Percentiles rank a stretch among this genome's conserved stretches.
These are phyloP conservation scores for Cordyceps farinosa DNA, from an alignment of 2,329 filamentous ascomycete species.

Conservation along the genomic window DNA sequence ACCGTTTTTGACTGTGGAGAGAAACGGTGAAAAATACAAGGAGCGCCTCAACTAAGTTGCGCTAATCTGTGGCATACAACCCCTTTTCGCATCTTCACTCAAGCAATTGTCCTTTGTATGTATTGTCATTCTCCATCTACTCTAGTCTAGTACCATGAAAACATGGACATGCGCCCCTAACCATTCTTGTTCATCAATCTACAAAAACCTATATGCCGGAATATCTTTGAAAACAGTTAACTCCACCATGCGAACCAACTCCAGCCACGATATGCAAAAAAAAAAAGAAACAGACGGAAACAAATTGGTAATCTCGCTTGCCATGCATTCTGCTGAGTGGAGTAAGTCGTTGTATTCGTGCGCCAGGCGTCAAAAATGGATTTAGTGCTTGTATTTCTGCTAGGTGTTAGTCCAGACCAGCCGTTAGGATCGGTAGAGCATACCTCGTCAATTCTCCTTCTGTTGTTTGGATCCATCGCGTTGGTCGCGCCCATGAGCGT, in stretches of 20 bases:
- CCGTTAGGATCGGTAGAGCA: constrained; percentile 34
- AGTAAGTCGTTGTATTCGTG: constrained; percentile 2
- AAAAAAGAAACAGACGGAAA: neutral
- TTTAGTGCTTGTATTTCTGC: constrained; percentile 20
- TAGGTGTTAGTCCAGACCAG: neutral
- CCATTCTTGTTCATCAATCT: constrained; percentile 3
- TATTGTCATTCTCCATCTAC: constrained; percentile 1
- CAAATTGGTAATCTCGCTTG: constrained; percentile 3
- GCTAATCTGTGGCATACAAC: neutral
- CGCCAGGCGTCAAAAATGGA: neutral
- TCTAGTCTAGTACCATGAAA: constrained; percentile 4
- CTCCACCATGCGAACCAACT: neutral
- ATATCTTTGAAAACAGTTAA: neutral
- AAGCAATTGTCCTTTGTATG: neutral
- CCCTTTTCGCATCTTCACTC: neutral
- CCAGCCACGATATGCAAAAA: neutral
- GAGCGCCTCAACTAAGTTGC: too few relatives aligned
- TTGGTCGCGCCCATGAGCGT: constrained; percentile 91
- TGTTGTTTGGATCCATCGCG: constrained; percentile 77
- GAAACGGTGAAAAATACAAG: too few relatives aligned
- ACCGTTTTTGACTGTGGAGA: too few relatives aligned
- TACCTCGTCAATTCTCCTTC: constrained; percentile 82
- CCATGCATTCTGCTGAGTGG: neutral
- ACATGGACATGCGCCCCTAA: neutral
- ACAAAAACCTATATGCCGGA: neutral